Percentiles rank a stretch among this genome's conserved stretches.
phyloP scores from a whole-genome alignment of 495 filamentous ascomycete genomes.

The Penicillium cosmopolitanum region DNA sequence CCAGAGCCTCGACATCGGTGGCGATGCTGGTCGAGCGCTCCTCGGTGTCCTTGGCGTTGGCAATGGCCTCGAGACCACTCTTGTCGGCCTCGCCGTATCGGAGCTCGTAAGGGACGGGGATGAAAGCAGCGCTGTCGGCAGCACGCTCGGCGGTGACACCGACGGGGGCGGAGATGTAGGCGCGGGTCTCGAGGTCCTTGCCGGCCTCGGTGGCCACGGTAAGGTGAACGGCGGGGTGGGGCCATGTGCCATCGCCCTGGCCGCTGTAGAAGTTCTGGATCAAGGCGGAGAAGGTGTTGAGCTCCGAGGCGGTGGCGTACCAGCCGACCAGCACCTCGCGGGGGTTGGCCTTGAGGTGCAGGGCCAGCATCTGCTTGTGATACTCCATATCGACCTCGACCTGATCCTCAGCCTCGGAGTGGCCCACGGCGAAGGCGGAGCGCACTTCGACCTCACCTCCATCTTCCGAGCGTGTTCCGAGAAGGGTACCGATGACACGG shows the following conservation, averaged over 20 bases:
- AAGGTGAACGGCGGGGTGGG: conserved; percentile 93
- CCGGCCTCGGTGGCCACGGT: conserved; percentile 89
- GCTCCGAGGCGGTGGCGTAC: conserved; percentile 94
- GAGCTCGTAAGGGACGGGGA: conserved; percentile 92
- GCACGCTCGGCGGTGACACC: conserved; percentile 94
- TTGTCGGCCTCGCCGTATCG: conserved; percentile 90
- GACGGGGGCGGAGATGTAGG: conserved; percentile 93
- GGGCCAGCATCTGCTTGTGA: conserved; percentile 95
- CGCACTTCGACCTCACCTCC: conserved; percentile 93
- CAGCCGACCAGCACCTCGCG: conserved; percentile 93
- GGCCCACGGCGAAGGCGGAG: conserved; percentile 94
- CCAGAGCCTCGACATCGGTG: conserved; percentile 86
- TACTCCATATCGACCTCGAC: conserved; percentile 99
- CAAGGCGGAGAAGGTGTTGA: conserved; percentile 96
- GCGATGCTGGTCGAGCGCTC: conserved; percentile 69
- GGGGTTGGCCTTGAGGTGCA: conserved; percentile 92
- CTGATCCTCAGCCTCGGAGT: conserved; percentile 97
- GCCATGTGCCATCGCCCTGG: conserved; percentile 94
- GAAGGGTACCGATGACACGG: conserved; percentile 92
- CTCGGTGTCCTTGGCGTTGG: conserved; percentile 78
- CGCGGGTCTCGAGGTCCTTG: conserved; percentile 78
- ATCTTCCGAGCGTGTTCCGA: conserved; percentile 92
- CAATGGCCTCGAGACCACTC: conserved; percentile 84
- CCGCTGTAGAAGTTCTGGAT: conserved; percentile 99
- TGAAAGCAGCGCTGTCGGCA: conserved; percentile 92